Base-by-base conservation (phyloP, 805 yeast species). In the Candida andamanensis region DNA sequence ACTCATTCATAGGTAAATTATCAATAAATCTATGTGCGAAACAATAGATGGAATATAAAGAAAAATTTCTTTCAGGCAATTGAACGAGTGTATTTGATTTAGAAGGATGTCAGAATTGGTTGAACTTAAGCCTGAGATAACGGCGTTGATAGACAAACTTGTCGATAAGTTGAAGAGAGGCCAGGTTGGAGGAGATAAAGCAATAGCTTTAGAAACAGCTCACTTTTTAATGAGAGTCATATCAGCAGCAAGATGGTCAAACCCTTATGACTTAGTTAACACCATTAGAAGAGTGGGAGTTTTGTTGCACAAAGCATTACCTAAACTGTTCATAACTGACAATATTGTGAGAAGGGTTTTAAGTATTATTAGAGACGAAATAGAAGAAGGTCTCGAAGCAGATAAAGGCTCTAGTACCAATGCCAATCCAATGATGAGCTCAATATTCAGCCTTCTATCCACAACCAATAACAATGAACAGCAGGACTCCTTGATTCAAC, bases 321-420 rank as follows among this genome's bases (percentile, higher is more conserved):
- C 97, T 6, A 73, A 85, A 42, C 95, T 89, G 47, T 79, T 87
- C 45, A 74, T 87, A 3, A 76, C 89, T 34, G 97, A 97, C 7
- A 92, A 92, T 54, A 80, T 92, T 23, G 82, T 90, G 12, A 74
- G 97, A 54, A 72, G 98, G 52, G 89, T 90, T 1, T 64, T 92
- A 42, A 87, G 95, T 1, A 63, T 85, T 33, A 78, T 90, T 30
- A 69, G 97, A 46, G 97, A 92, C 46, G 96, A 89, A 54, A 73
- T 80, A 18, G 85, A 74, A 39, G 63, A 56, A 24, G 54, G 51
- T 29, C 49, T 51, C 15, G 37, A 33, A 4, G 15, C 13, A 12
- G 54, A 63, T 8, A 7, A 10, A 6, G 11, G 17, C 10, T 13
- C 6, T 7, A 24, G n/a, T 6, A 16, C 24, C 6, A 30, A 33